Evolutionary conservation across 129 eudicot genomes (phyloP), one percentile per base, ranked within the genome.

Genomic region (Gnaphalium uliginosum): DNA sequence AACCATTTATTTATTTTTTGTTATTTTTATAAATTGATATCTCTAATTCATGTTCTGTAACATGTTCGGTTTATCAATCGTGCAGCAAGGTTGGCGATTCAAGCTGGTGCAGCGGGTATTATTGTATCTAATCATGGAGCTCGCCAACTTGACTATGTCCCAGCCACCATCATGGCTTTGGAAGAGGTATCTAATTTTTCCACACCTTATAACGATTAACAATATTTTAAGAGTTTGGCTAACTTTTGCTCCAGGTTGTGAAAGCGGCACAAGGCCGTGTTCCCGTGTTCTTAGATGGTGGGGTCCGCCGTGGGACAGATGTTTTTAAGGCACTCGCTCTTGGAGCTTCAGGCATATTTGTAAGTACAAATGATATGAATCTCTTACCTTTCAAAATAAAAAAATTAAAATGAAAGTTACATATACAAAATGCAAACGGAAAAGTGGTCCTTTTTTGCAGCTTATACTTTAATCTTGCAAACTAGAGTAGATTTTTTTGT

Each of bases 61-160:
- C 53, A 5, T 32, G 29, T 39, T 59, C 43, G 56, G 15, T 59
- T 59, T 59, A 17, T 67, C 56, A 78, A 65, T 41, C 29, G 4
- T 79, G 85, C 98, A 94, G 98, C 98, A 82, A 94, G 88, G 82
- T 73, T 88, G 67, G 96, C 98, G 8, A 65, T 94, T 79, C 91
- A 94, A 87, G 88, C 85, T 57, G 97, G 98, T 78, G 97, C 93
- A 19, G 89, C 96, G 13, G 98, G 98, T 71, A 89, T 94, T 78
- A 90, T 94, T 26, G 98, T 94, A 39, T 94, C 98, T 29, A 94
- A 94, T 54, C 98, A 94, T 62, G 98, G 98, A 41, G 98, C 97
- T 75, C 97, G 98, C 25, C 98, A 94, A 73, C 98, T 94, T 21
- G 98, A 94, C 74, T 94, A 94, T 76, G 97, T 87, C 18, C 98